A percentile compares a stretch with the other conserved stretches of the same genome.
Conservation (phyloP, 805 yeast genomes). For the Metschnikowia borealis region DNA sequence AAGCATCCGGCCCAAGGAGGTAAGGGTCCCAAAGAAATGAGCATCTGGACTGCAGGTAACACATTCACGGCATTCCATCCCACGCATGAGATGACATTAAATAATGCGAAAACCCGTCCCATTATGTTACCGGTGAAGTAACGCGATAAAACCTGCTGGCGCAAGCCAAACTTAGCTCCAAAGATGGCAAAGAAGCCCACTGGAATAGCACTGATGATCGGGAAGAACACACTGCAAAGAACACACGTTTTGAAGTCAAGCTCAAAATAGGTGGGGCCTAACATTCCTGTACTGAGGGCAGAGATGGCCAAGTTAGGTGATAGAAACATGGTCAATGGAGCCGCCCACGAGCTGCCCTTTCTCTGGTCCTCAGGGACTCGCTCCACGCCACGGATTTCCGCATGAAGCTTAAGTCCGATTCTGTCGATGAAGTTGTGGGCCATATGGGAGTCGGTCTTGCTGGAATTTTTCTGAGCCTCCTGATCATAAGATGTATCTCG, state of each 20-base stretch:
- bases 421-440: slow-evolving; percentile 19
- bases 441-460: slow-evolving; percentile 7
- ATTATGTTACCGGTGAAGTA: slow-evolving; percentile 30
- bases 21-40: slow-evolving; percentile 24
- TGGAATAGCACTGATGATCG: slow-evolving; percentile 15
- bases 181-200: slow-evolving; percentile 16
- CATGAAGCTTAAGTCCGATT: slow-evolving; percentile 23
- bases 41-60: slow-evolving; percentile 28
- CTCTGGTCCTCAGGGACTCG: slow-evolving; percentile 25
- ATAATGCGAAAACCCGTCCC: slow-evolving; percentile 28
- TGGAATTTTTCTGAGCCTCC: neutral
- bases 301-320: slow-evolving; percentile 26
- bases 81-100: slow-evolving; percentile 27
- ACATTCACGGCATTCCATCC: slow-evolving; percentile 35
- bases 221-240: slow-evolving; percentile 9
- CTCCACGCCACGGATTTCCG: slow-evolving; percentile 28
- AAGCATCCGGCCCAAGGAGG: slow-evolving; percentile 37
- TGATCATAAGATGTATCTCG: neutral
- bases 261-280: slow-evolving; percentile 15
- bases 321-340: slow-evolving; percentile 25
- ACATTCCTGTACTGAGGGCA: slow-evolving; percentile 15
- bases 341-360: slow-evolving; percentile 15
- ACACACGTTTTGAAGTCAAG: slow-evolving; percentile 17
- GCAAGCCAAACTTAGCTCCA: slow-evolving; percentile 17
- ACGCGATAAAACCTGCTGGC: slow-evolving; percentile 29